A percentile compares a stretch with the other conserved stretches of the same genome.
Conservation (phyloP, 2,329 filamentous ascomycete species). For the Clonostachys chloroleuca region DNA sequence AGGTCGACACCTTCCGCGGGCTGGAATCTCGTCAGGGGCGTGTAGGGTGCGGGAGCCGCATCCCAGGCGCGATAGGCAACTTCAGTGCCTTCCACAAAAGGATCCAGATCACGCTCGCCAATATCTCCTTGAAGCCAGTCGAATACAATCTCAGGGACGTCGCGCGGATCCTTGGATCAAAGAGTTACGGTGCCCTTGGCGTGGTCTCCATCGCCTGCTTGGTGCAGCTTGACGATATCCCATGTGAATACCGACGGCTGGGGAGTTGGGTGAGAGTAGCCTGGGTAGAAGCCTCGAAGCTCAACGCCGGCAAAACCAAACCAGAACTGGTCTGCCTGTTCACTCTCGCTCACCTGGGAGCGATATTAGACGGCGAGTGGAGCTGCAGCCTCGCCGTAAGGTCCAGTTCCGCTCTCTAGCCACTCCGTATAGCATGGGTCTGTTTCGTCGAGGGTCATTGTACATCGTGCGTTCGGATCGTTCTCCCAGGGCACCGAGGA, state of each 20-base stretch:
- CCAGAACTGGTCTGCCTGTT: slow-evolving; percentile 45
- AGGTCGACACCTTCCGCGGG: not conserved
- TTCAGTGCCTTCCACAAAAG: not conserved
- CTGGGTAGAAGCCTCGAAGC: slow-evolving; percentile 53
- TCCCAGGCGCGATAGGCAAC: not conserved
- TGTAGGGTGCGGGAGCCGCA: not conserved
- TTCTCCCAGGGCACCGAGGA: slow-evolving; percentile 9
- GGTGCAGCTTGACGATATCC: slow-evolving; percentile 48
- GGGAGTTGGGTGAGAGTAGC: slow-evolving; percentile 16
- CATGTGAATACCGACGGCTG: slow-evolving; percentile 1
- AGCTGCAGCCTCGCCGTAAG: slow-evolving; percentile 14
- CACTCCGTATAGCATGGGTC: slow-evolving; percentile 32
- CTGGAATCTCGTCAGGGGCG: slow-evolving; percentile 29
- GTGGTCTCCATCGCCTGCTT: slow-evolving; percentile 40
- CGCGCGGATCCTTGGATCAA: slow-evolving; percentile 52
- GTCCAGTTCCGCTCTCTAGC: slow-evolving; percentile 16
- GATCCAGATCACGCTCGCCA: not conserved
- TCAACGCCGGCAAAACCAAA: slow-evolving; percentile 45
- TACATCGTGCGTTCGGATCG: slow-evolving; percentile 16
- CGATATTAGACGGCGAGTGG: slow-evolving; percentile 32
- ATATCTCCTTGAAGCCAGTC: slow-evolving; percentile 18
- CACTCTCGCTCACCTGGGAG: slow-evolving; percentile 18
- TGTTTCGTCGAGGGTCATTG: slow-evolving; percentile 6
- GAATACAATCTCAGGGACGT: slow-evolving; percentile 56
- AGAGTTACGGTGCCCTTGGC: slow-evolving; percentile 54